Conservation (phyloP, 1,284 basidiomycete genomes). For the Xerocomus nothofagi region DNA sequence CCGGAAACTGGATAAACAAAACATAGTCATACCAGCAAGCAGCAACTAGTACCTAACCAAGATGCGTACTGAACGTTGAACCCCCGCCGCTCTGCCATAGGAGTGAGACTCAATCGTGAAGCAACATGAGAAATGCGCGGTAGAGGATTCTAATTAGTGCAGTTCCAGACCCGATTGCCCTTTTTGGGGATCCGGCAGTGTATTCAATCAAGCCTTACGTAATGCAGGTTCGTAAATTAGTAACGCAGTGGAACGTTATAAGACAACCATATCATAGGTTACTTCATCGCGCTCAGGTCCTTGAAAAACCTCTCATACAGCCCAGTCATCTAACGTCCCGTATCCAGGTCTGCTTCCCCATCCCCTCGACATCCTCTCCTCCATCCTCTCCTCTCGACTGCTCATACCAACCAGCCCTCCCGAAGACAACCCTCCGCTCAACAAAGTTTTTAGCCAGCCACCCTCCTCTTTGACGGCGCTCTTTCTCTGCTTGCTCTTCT, state of each 20-base stretch:
- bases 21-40: too few relatives aligned
- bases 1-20: too few relatives aligned
- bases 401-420: conserved; percentile 22
- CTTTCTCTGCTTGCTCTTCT: conserved; percentile 27
- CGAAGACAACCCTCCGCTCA: conserved; percentile 36
- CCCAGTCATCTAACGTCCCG: conserved; percentile 59
- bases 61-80: too few relatives aligned
- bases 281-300: conserved; percentile 3
- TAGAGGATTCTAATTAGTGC: too few relatives aligned
- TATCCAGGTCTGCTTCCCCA: conserved; percentile 49
- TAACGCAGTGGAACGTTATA: background rate
- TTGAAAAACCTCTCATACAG: conserved; percentile 36
- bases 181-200: too few relatives aligned
- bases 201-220: too few relatives aligned
- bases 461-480: conserved; percentile 26
- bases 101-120: too few relatives aligned
- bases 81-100: too few relatives aligned
- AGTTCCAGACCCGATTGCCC: too few relatives aligned
- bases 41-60: too few relatives aligned
- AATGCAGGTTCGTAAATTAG: background rate
- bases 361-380: conserved; percentile 48
- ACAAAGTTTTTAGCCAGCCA: conserved; percentile 55
- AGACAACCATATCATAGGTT: conserved; percentile 21
- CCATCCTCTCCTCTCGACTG: conserved; percentile 48
- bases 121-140: too few relatives aligned